phyloP scores from a whole-genome alignment of 2,329 filamentous ascomycete species.

The Beauveria medogensis region DNA sequence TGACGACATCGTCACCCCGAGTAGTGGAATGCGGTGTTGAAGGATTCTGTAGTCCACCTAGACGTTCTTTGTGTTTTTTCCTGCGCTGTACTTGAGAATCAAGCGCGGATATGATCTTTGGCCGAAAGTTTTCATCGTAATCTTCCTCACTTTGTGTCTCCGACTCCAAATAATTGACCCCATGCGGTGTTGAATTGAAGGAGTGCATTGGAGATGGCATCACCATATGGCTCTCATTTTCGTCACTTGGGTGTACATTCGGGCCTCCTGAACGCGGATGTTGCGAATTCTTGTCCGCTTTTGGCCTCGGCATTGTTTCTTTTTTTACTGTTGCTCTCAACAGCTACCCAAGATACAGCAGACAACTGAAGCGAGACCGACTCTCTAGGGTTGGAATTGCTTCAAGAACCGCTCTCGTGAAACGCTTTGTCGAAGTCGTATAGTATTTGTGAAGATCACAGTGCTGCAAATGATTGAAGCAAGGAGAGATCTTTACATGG shows the following conservation, averaged over 20 bases:
- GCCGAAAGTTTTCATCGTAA: slow-evolving; percentile 31
- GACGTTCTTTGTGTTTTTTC: not conserved
- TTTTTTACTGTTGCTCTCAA: not conserved
- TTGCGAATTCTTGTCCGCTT: not conserved
- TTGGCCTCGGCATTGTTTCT: not conserved
- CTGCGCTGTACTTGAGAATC: not conserved
- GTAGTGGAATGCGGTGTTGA: not conserved
- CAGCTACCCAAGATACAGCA: not conserved
- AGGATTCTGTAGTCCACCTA: not conserved
- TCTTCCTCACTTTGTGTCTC: slow-evolving; percentile 39
- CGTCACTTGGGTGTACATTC: not conserved
- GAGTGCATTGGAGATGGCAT: not conserved
- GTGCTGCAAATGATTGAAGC: not conserved
- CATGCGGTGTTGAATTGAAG: not conserved
- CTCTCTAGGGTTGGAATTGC: not conserved
- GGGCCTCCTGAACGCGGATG: not conserved
- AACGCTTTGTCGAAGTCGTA: not conserved
- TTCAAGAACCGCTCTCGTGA: not conserved
- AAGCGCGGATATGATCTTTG: slow-evolving; percentile 16
- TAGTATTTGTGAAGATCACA: not conserved
- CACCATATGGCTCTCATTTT: not conserved
- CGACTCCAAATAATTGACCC: slow-evolving; percentile 19
- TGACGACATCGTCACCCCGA: not conserved
- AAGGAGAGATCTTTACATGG: not conserved
- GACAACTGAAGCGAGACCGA: not conserved